These are phyloP conservation scores for Hortiboletus flavorubellus DNA, from an alignment of 768 basidiomycete species.

Conservation along the genomic window DNA sequence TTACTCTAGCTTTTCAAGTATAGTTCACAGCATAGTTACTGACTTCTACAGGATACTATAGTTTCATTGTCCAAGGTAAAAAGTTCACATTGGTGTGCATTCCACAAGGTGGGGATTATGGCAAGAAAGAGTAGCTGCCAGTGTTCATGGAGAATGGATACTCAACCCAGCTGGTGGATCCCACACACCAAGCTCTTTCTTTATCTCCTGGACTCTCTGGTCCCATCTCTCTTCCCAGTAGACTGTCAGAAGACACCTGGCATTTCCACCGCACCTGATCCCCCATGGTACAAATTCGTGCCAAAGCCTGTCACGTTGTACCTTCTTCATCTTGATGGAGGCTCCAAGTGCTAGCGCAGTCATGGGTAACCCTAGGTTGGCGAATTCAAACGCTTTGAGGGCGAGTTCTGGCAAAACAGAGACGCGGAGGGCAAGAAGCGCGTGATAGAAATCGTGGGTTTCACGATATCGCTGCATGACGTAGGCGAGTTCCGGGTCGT, in stretches of 20 bases:
- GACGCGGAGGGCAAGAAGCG: constrained; percentile 84
- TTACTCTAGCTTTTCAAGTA: no score
- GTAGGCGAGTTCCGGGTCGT: constrained; percentile 94
- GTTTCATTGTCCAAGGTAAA: no score
- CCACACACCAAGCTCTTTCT: constrained; percentile 81
- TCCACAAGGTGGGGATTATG: no score
- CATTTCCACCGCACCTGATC: constrained; percentile 71
- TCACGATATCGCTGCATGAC: constrained; percentile 98
- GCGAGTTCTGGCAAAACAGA: constrained; percentile 89
- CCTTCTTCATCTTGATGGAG: constrained; percentile 32
- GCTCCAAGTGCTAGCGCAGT: constrained; percentile 70
- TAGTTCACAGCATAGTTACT: no score
- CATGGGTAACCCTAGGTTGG: constrained; percentile 89
- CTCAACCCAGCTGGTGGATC: constrained; percentile 56
- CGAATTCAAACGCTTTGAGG: constrained; percentile 91
- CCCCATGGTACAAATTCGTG: constrained; percentile 93
- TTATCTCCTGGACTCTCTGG: constrained; percentile 76
- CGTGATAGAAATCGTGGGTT: constrained; percentile 97
- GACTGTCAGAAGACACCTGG: constrained; percentile 77
- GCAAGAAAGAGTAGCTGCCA: no score
- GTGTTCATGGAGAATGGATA: constrained; percentile 7
- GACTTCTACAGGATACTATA: no score
- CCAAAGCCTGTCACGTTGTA: constrained; percentile 57
- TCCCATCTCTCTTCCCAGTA: constrained; percentile 98
- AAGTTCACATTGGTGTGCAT: no score